phyloP scores from a whole-genome alignment of 2,329 filamentous ascomycete species.

The Pseudocercospora fuligena region DNA sequence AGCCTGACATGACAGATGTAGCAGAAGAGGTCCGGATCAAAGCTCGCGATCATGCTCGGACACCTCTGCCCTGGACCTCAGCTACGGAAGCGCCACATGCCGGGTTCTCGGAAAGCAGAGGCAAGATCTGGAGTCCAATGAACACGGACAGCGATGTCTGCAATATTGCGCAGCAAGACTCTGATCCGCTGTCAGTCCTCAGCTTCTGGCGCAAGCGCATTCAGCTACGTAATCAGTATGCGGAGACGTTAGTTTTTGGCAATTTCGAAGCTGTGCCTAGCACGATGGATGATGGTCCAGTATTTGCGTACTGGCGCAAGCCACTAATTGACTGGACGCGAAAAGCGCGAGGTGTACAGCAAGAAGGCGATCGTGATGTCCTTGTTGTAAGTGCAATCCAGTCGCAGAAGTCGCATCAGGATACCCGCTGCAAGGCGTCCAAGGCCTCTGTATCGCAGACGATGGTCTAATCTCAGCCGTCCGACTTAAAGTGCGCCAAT shows the following conservation, averaged over 20 bases:
- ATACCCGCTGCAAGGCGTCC: too few species aligned
- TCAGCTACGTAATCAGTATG: slow-evolving; percentile 18
- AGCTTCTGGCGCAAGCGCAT: slow-evolving; percentile 30
- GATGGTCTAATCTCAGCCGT: background rate
- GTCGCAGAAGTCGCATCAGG: too few species aligned
- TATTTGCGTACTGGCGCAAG: slow-evolving; percentile 30
- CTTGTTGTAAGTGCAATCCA: slow-evolving; percentile 20
- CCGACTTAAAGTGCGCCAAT: background rate
- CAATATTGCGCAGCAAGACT: slow-evolving; percentile 25
- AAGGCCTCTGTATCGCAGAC: background rate
- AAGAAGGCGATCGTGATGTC: slow-evolving; percentile 15
- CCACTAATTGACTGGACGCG: background rate
- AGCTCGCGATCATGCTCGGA: slow-evolving; percentile 70
- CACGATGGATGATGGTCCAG: slow-evolving; percentile 16
- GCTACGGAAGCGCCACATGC: slow-evolving; percentile 50
- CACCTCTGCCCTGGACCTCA: slow-evolving; percentile 23
- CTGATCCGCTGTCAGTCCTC: slow-evolving; percentile 15
- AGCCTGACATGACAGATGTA: slow-evolving; percentile 43
- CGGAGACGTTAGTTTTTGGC: slow-evolving; percentile 26
- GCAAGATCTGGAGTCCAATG: slow-evolving; percentile 31
- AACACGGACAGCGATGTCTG: slow-evolving; percentile 27
- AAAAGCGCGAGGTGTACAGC: background rate
- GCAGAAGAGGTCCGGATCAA: slow-evolving; percentile 60
- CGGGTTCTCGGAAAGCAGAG: slow-evolving; percentile 57
- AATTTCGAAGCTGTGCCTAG: slow-evolving; percentile 24